Evolutionary conservation across 2,329 filamentous ascomycete species (phyloP).

Genomic region (Blumeria hordei): DNA sequence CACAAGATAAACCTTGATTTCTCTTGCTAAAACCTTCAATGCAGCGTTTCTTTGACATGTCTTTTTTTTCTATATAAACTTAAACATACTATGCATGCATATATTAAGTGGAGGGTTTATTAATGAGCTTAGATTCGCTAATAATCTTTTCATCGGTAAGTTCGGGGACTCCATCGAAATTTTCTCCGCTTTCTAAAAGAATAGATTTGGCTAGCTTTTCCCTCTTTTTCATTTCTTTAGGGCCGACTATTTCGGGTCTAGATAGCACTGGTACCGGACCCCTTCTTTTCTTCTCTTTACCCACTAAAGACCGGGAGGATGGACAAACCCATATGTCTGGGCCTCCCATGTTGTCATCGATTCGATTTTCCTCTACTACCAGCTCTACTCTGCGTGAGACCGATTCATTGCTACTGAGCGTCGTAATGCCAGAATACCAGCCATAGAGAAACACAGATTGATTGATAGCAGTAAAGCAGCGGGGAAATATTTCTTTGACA

Average conservation of each 20-base stretch:
- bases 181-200: no score
- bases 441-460: constrained; percentile 43
- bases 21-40: no score
- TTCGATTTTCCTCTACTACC: constrained; percentile 26
- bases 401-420: constrained; percentile 40
- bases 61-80: no score
- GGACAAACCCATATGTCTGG: constrained; percentile 41
- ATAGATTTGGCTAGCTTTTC: background rate
- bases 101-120: no score
- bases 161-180: no score
- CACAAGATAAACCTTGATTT: no score
- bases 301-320: constrained; percentile 39
- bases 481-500: constrained; percentile 18
- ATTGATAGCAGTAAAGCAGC: constrained; percentile 33
- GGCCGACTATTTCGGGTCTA: background rate
- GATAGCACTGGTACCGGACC: background rate
- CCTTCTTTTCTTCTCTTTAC: constrained; percentile 28
- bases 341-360: constrained; percentile 24
- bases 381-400: constrained; percentile 37
- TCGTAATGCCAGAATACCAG: constrained; percentile 33
- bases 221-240: background rate
- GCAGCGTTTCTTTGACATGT: no score
- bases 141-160: no score
- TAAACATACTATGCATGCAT: no score
- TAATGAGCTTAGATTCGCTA: no score